These are phyloP conservation scores for Nemania sp. DNA, from an alignment of 2,329 filamentous ascomycete species.

Conservation along the genomic window DNA sequence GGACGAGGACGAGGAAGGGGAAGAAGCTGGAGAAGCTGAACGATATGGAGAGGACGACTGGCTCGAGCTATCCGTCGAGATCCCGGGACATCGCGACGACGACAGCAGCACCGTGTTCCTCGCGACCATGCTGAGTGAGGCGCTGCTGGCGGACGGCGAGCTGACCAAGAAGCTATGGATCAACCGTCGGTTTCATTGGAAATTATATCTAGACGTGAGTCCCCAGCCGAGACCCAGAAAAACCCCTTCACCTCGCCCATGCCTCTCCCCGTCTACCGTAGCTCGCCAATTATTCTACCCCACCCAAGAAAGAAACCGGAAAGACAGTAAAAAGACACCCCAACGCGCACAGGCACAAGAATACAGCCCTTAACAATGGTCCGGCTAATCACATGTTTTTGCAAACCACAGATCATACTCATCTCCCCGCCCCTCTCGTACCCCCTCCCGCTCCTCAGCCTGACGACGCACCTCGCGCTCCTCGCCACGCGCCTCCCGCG, in stretches of 20 bases:
- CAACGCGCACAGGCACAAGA: no score
- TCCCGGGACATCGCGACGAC: constrained; percentile 88
- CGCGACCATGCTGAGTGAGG: constrained; percentile 85
- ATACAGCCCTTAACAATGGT: no score
- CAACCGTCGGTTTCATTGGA: constrained; percentile 93
- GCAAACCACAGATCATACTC: constrained; percentile 71
- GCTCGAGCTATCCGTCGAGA: constrained; percentile 90
- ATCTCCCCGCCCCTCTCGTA: constrained; percentile 94
- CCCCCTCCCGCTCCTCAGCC: constrained; percentile 86
- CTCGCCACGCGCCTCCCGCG: constrained; percentile 83
- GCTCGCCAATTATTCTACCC: background rate
- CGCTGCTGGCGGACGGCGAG: constrained; percentile 73
- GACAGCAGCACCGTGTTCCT: constrained; percentile 88
- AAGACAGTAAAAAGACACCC: background rate
- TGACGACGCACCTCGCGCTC: constrained; percentile 92
- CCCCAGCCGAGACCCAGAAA: no score
- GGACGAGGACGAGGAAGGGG: constrained; percentile 36
- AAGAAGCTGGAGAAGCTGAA: constrained; percentile 32
- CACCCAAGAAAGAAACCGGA: background rate
- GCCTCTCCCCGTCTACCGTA: background rate
- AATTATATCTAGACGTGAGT: constrained; percentile 89
- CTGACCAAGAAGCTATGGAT: constrained; percentile 78
- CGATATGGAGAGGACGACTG: constrained; percentile 63
- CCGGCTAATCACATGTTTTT: constrained; percentile 9
- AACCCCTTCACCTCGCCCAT: background rate